Evolutionary conservation across 345 rosid species (phyloP).

Genomic region (Syzygium jambos): DNA sequence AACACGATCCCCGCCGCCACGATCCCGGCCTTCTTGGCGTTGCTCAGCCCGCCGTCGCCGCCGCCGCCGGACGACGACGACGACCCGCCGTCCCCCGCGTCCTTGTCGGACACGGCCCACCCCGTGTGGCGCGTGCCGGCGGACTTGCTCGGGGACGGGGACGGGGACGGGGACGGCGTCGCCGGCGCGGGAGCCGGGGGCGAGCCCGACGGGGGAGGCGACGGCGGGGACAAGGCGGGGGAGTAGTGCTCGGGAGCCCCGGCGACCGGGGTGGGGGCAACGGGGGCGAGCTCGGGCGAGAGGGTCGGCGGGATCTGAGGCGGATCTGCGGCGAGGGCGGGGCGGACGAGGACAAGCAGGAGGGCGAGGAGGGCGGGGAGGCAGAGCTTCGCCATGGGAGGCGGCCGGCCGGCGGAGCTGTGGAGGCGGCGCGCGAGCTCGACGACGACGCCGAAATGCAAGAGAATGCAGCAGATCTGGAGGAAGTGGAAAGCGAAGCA

Average conservation of each 20-base stretch:
- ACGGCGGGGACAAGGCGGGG: constrained; percentile 4
- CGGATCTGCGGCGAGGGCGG: constrained; percentile 2
- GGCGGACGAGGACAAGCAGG: not conserved
- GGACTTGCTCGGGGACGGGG: not conserved
- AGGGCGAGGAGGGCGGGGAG: not conserved
- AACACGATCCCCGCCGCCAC: constrained; percentile 4
- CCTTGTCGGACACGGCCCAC: not conserved
- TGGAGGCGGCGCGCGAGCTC: not conserved
- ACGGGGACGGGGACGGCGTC: constrained; percentile 1
- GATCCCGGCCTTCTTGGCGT: constrained; percentile 13
- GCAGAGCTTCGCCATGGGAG: constrained; percentile 8
- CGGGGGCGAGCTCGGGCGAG: not conserved
- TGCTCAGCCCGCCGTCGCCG: constrained; percentile 11
- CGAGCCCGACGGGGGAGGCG: constrained; percentile 5
- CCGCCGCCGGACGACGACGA: not conserved
- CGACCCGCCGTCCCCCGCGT: not conserved
- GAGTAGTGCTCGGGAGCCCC: not conserved
- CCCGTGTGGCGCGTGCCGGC: not conserved
- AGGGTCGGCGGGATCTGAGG: constrained; percentile 2
- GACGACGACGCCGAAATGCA: not conserved
- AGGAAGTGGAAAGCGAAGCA: not conserved
- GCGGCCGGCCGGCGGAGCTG: not conserved
- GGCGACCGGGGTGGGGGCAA: not conserved
- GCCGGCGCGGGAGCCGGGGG: not conserved
- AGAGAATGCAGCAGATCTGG: not conserved